These are phyloP conservation scores for Leptographium galeiforme DNA, from an alignment of 2,329 filamentous ascomycete species.

Conservation along the genomic window DNA sequence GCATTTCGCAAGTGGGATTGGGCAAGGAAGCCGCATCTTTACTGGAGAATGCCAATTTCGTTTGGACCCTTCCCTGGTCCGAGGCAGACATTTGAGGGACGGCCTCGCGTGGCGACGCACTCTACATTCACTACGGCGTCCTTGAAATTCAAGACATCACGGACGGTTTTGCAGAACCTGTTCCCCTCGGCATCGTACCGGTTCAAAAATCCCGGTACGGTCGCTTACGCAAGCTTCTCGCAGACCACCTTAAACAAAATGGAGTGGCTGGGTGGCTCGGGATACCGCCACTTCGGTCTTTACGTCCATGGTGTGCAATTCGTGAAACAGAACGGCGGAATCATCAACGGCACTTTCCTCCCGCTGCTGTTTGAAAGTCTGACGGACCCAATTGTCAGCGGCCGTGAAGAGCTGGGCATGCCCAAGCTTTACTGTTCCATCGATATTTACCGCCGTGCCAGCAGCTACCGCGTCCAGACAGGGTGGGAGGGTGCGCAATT, in stretches of 20 bases:
- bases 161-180: slow-evolving; percentile 33
- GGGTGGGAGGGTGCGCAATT: slow-evolving; percentile 24
- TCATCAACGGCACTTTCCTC: slow-evolving; percentile 38
- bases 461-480: slow-evolving; percentile 24
- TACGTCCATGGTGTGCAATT: slow-evolving; percentile 51
- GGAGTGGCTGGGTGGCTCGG: slow-evolving; percentile 46
- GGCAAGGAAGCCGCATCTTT: slow-evolving; percentile 20
- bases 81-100: slow-evolving; percentile 21
- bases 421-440: slow-evolving; percentile 43
- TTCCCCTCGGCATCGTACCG: slow-evolving; percentile 27
- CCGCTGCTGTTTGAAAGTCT: slow-evolving; percentile 44
- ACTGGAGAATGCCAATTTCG: slow-evolving; percentile 29
- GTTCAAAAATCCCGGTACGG: slow-evolving; percentile 28
- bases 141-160: slow-evolving; percentile 35
- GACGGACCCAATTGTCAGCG: slow-evolving; percentile 45
- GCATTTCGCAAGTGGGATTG: slow-evolving; percentile 35
- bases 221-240: slow-evolving; percentile 28
- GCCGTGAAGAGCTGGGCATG: slow-evolving; percentile 48
- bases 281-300: slow-evolving; percentile 44
- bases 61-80: slow-evolving; percentile 34
- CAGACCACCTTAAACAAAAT: slow-evolving; percentile 33
- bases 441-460: slow-evolving; percentile 22
- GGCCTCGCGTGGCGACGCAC: slow-evolving; percentile 17
- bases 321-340: slow-evolving; percentile 31
- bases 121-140: slow-evolving; percentile 28